Percentiles rank a stretch among this genome's conserved stretches.
phyloP scores from a whole-genome alignment of 805 yeast species.

The Barnettozyma botsteinii region DNA sequence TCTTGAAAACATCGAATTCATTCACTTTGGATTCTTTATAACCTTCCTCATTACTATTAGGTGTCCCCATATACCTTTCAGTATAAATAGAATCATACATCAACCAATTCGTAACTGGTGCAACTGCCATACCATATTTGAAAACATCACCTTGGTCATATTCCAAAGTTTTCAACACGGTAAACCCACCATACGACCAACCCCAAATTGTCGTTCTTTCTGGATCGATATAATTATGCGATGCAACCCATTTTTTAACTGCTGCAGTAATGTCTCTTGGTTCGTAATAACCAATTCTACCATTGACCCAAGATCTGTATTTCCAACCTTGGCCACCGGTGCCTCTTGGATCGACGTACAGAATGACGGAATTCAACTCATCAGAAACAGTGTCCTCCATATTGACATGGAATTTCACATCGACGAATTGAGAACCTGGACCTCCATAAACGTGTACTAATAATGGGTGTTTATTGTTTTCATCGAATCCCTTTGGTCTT shows the following conservation, averaged over 20 bases:
- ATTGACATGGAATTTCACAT: slow-evolving; percentile 40
- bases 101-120: slow-evolving; percentile 79
- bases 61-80: slow-evolving; percentile 66
- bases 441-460: slow-evolving; percentile 73
- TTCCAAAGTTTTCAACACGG: slow-evolving; percentile 69
- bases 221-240: slow-evolving; percentile 40
- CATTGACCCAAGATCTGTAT: slow-evolving; percentile 49
- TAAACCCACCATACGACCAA: slow-evolving; percentile 83
- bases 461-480: slow-evolving; percentile 48
- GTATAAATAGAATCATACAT: slow-evolving; percentile 75
- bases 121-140: slow-evolving; percentile 75
- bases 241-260: slow-evolving; percentile 43
- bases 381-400: slow-evolving; percentile 59
- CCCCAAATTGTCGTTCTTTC: slow-evolving; percentile 72
- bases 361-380: slow-evolving; percentile 51
- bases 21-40: slow-evolving; percentile 42
- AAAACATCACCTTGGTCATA: slow-evolving; percentile 55
- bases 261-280: slow-evolving; percentile 59
- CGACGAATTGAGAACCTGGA: slow-evolving; percentile 66
- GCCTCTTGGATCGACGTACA: slow-evolving; percentile 75
- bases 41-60: slow-evolving; percentile 42
- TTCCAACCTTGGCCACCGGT: slow-evolving; percentile 78
- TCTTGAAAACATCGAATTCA: slow-evolving; percentile 37
- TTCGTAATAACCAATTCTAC: slow-evolving; percentile 68
- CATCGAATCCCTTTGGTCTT: slow-evolving; percentile 51